These are phyloP conservation scores for Martensiomyces pterosporus DNA, from an alignment of 192 early-diverging fungal species.

Conservation along the genomic window DNA sequence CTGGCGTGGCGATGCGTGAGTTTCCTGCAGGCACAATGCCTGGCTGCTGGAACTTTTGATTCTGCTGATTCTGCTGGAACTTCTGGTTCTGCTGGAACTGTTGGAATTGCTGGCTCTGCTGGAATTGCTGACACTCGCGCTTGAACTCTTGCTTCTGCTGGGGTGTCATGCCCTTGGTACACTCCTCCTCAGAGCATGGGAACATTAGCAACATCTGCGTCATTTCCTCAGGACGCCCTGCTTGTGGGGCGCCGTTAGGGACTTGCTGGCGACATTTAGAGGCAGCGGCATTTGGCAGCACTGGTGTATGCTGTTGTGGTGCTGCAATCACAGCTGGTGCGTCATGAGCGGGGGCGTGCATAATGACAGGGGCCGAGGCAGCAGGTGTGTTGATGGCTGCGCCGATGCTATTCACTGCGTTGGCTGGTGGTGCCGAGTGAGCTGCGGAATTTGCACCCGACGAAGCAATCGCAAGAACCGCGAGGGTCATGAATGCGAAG, in stretches of 20 bases:
- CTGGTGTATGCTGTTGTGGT: background rate
- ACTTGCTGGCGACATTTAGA: no score
- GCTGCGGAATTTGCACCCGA: no score
- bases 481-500: conserved; percentile 40
- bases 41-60: no score
- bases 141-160: background rate
- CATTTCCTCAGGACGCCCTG: background rate
- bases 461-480: conserved; percentile 37
- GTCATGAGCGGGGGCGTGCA: background rate
- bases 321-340: background rate
- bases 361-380: background rate
- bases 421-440: no score
- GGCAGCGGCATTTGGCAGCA: background rate
- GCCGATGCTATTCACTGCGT: no score
- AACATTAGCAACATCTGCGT: background rate
- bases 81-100: no score
- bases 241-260: no score
- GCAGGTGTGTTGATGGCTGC: background rate
- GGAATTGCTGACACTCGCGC: no score
- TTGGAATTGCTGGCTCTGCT: no score
- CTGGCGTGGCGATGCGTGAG: background rate
- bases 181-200: background rate
- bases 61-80: no score
- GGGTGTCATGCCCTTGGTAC: background rate
- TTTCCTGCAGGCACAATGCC: background rate